These are phyloP conservation scores for Arachis hypogaea DNA, from an alignment of 306 rosid genomes.

Conservation along the genomic window DNA sequence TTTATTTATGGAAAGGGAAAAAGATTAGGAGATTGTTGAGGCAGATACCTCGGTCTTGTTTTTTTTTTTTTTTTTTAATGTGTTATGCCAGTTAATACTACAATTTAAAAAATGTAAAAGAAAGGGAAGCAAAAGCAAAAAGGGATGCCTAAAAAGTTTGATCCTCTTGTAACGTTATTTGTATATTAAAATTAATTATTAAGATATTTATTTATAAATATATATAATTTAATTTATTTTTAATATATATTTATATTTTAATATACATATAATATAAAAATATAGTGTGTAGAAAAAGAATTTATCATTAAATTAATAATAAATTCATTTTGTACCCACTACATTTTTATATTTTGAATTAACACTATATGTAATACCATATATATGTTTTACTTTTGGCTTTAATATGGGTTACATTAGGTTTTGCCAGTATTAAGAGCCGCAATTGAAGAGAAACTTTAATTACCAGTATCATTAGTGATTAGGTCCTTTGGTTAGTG, in stretches of 20 bases:
- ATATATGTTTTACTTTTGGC: slow-evolving; percentile 26
- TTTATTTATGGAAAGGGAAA: not conserved
- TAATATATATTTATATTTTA: too few relatives aligned
- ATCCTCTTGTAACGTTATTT: not conserved
- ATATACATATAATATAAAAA: too few relatives aligned
- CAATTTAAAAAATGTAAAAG: slow-evolving; percentile 29
- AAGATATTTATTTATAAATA: too few relatives aligned
- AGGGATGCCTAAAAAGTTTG: slow-evolving; percentile 30
- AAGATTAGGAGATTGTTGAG: slow-evolving; percentile 37
- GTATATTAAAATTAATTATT: too few relatives aligned
- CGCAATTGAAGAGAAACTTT: slow-evolving; percentile 26
- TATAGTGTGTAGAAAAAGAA: too few relatives aligned
- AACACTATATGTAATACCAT: slow-evolving; percentile 43
- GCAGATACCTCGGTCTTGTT: slow-evolving; percentile 42
- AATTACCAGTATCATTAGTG: not conserved
- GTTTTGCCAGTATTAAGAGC: slow-evolving; percentile 27
- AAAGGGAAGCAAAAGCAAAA: slow-evolving; percentile 7
- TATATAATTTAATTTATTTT: too few relatives aligned
- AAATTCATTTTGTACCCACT: too few relatives aligned
- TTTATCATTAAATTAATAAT: too few relatives aligned
- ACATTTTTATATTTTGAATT: too few relatives aligned
- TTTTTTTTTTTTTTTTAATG: slow-evolving; percentile 30
- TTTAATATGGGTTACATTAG: slow-evolving; percentile 8
- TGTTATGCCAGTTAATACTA: slow-evolving; percentile 48
- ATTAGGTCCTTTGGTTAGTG: slow-evolving; percentile 18